Evolutionary conservation across 2,329 filamentous ascomycete species (phyloP).

Genomic region (Pseudogymnoascus sp.): DNA sequence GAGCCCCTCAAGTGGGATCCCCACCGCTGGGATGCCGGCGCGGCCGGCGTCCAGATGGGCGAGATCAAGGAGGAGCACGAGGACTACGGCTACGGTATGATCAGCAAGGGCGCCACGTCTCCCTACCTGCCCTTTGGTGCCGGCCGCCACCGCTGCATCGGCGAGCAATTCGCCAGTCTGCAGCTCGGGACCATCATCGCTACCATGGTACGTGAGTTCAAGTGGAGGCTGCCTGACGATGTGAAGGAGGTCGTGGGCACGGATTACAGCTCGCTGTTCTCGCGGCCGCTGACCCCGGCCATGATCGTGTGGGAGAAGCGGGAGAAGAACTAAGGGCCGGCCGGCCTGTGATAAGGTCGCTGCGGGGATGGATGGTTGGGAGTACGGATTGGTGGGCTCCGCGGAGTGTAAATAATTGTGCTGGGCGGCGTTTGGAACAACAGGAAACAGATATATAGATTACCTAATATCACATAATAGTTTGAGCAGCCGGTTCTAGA

Average conservation of each 20-base stretch:
- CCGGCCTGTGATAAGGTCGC: neutral
- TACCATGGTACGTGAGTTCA: constrained; percentile 68
- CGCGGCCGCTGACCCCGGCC: constrained; percentile 62
- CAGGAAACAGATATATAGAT: neutral
- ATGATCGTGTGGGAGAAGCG: constrained; percentile 69
- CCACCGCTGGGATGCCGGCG: constrained; percentile 74
- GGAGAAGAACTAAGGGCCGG: constrained; percentile 29
- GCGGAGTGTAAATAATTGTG: neutral
- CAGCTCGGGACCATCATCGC: constrained; percentile 82
- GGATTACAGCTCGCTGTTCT: constrained; percentile 65
- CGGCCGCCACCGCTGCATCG: constrained; percentile 87
- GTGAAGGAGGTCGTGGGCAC: constrained; percentile 59
- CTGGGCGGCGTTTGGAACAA: neutral
- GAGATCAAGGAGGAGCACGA: constrained; percentile 62
- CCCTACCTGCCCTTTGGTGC: constrained; percentile 94
- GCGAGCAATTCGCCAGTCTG: constrained; percentile 91
- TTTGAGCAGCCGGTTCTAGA: neutral
- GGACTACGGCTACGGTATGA: constrained; percentile 88
- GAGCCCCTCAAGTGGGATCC: constrained; percentile 80
- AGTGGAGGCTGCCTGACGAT: constrained; percentile 69
- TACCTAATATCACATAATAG: neutral
- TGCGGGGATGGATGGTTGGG: neutral
- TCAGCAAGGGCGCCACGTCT: constrained; percentile 82
- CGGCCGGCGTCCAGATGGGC: constrained; percentile 44
- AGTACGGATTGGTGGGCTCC: neutral